Base-by-base conservation (phyloP, 2,329 filamentous ascomycete genomes). In the Aspergillus piperis region DNA sequence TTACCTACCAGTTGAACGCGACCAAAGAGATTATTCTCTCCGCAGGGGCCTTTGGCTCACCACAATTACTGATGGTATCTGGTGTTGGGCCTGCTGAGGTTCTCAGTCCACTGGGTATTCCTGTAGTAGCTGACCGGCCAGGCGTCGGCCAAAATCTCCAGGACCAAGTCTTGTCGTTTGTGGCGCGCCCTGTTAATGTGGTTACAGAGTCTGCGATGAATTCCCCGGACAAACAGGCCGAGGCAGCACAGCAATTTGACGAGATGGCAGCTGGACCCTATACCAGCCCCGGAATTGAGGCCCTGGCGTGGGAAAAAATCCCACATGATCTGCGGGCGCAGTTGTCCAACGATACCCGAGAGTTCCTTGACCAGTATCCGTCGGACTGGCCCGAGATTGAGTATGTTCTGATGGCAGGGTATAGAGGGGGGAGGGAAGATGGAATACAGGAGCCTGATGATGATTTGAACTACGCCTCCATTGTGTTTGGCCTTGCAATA, bases 51-150 rank as follows among this genome's bases (percentile, higher is more conserved):
- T 69, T 80, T 19, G 64, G 82, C 71, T 17, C 81, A 73, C 36
- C 70, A 1, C 77, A 82, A 51, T 68, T 84, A 3, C 74, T 85
- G 0, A 42, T 63, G 63, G 71, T 82, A 2, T 83, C 81, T n/a
- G 82, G 82, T 1, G 76, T 85, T 7, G 83, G 83, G 0, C 70
- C 74, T 5, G 64, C 67, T 11, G 65, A 69, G 2, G 64, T 78
- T 1, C 66, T 85, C 5, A 54, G 70, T 0, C 62, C 63, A 5
- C 70, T 79, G 15, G 70, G 70, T 0, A 81, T 85, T n/a, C 62
- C 72, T 0, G 64, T 79, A 0, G 58, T 83, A 0, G 70, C 77
- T 1, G 76, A 84, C 52, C 72, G 82, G 0, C 80, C 82, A 0
- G 81, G 78, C 0, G 83, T 85, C 0, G 83, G 83, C 58, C 77